Conservation (phyloP, 2,329 filamentous ascomycete genomes). For the Colletotrichum phormii region DNA sequence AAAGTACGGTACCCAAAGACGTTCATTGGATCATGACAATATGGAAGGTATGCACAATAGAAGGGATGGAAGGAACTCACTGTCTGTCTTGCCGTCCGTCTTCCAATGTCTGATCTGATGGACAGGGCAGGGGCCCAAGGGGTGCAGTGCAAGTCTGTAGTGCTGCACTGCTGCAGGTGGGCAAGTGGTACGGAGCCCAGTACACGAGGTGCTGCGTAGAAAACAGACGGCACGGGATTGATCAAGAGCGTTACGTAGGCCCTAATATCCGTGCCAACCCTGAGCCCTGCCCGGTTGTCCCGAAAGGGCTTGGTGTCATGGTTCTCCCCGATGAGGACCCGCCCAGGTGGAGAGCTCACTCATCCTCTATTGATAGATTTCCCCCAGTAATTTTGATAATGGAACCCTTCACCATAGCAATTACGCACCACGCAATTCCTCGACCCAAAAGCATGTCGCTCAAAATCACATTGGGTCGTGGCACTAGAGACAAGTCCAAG, state of each 20-base stretch:
- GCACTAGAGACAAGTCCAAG: not conserved
- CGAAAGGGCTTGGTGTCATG: slow-evolving; percentile 6
- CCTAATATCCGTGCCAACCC: slow-evolving; percentile 30
- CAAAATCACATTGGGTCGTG: not conserved
- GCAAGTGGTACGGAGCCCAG: not conserved
- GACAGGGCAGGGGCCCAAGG: not conserved
- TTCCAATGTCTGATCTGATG: not conserved
- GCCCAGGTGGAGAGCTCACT: not conserved
- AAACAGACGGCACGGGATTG: not conserved
- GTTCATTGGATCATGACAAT: not conserved
- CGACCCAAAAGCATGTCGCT: not conserved
- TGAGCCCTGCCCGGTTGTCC: slow-evolving; percentile 19
- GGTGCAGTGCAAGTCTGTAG: too few relatives aligned
- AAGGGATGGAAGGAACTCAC: not conserved
- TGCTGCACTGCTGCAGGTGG: not conserved
- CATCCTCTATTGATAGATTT: slow-evolving; percentile 23
- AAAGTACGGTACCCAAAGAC: not conserved
- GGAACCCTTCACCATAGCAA: slow-evolving; percentile 13
- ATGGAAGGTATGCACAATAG: not conserved
- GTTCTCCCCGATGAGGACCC: slow-evolving; percentile 3
- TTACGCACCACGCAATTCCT: slow-evolving; percentile 18
- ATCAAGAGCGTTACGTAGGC: slow-evolving; percentile 30
- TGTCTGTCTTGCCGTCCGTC: not conserved
- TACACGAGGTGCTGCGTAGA: not conserved
- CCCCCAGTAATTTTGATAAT: slow-evolving; percentile 9